phyloP scores from a whole-genome alignment of 2,329 filamentous ascomycete genomes.

The Ophiocordyceps robertsii region DNA sequence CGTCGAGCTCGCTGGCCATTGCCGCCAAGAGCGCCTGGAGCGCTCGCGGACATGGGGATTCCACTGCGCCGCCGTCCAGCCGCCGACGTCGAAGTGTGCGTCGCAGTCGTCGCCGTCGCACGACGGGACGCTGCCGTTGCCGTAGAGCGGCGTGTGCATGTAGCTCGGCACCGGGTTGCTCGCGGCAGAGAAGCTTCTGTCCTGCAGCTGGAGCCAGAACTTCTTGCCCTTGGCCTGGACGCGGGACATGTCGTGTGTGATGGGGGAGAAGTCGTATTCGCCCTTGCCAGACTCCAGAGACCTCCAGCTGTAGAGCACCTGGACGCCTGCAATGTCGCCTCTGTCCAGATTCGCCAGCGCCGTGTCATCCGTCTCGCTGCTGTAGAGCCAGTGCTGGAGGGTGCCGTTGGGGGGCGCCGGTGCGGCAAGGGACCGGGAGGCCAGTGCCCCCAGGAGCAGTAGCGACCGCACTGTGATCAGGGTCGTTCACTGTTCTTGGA shows the following conservation, averaged over 20 bases:
- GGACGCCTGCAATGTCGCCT: neutral
- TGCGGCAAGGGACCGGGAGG: too few relatives aligned
- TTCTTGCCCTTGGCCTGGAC: constrained; percentile 8
- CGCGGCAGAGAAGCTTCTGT: constrained; percentile 4
- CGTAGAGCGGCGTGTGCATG: constrained; percentile 6
- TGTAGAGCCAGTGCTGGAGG: neutral
- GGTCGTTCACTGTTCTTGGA: too few relatives aligned
- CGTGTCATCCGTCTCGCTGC: neutral
- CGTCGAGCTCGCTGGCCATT: too few relatives aligned
- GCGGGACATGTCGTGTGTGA: constrained; percentile 16
- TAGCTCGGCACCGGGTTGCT: constrained; percentile 7
- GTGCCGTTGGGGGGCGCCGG: too few relatives aligned
- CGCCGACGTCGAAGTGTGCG: neutral
- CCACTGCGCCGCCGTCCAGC: neutral
- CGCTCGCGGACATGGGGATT: too few relatives aligned
- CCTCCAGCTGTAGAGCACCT: neutral
- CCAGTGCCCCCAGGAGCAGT: too few relatives aligned
- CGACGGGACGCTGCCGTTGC: constrained; percentile 7
- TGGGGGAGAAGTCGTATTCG: neutral
- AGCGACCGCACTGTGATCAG: too few relatives aligned
- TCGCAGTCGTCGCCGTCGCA: constrained; percentile 7
- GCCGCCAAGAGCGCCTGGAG: too few relatives aligned
- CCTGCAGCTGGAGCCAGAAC: constrained; percentile 10
- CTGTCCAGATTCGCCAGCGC: neutral
- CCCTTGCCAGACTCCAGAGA: neutral